Evolutionary conservation across 768 basidiomycete genomes (phyloP).

Genomic region (Trametes cubensis): DNA sequence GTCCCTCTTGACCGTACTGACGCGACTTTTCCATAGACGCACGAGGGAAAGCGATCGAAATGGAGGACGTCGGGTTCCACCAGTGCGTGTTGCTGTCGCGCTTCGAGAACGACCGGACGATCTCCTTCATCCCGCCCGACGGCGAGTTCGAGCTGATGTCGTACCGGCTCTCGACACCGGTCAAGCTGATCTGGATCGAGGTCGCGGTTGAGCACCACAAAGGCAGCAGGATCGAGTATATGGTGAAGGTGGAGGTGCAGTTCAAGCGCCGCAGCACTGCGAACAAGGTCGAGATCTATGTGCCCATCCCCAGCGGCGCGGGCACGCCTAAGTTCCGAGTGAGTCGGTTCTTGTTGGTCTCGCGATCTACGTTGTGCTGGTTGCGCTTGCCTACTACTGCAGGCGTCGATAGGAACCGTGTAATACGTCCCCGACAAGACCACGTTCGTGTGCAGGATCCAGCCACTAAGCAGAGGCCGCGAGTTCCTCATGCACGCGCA

Average conservation of each 20-base stretch:
- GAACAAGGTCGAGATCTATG: conserved; percentile 98
- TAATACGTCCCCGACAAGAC: conserved; percentile 98
- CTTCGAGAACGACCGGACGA: conserved; percentile 98
- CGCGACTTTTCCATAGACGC: conserved; percentile 53
- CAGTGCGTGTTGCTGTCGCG: conserved; percentile 97
- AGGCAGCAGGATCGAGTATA: conserved; percentile 93
- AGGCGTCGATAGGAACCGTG: conserved; percentile 95
- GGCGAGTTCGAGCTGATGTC: conserved; percentile 99
- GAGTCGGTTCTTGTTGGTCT: conserved; percentile 31
- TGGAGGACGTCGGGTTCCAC: conserved; percentile 99
- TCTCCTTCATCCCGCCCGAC: conserved; percentile 98
- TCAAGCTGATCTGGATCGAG: conserved; percentile 98
- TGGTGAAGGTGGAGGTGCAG: conserved; percentile 95
- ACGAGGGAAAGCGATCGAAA: conserved; percentile 96
- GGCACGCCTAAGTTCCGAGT: conserved; percentile 97
- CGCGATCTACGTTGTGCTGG: background rate
- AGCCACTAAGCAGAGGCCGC: conserved; percentile 91
- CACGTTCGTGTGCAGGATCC: conserved; percentile 99
- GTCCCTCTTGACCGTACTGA: background rate
- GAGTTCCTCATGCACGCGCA: conserved; percentile 99
- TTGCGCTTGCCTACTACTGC: background rate
- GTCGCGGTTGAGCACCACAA: conserved; percentile 90
- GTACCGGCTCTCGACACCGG: conserved; percentile 93
- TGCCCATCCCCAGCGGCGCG: conserved; percentile 98
- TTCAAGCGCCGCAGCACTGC: conserved; percentile 97